Conservation (phyloP, 140 eudicot genomes). For the Erigeron philadelphicus region DNA sequence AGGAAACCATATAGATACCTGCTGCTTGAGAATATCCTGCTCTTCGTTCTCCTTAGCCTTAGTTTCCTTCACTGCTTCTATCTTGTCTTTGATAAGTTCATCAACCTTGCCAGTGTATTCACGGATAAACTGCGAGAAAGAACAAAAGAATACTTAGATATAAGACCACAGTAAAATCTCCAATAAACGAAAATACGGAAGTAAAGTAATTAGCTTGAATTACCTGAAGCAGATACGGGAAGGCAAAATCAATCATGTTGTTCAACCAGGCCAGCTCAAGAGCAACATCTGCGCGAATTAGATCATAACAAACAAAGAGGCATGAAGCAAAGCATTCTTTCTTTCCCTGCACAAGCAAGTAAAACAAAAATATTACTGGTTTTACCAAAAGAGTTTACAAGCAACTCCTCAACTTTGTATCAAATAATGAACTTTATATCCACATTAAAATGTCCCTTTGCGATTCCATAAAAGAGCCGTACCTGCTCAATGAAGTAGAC, state of each 20-base stretch:
- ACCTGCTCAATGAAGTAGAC: slow-evolving; percentile 94
- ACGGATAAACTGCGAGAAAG: slow-evolving; percentile 71
- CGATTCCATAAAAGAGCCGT: neutral
- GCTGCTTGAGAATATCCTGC: slow-evolving; percentile 79
- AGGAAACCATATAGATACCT: slow-evolving; percentile 41
- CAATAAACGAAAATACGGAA: neutral
- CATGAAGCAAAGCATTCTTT: slow-evolving; percentile 96
- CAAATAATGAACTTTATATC: too few species aligned
- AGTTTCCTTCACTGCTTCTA: slow-evolving; percentile 72
- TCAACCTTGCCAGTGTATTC: slow-evolving; percentile 97
- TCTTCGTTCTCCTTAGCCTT: slow-evolving; percentile 93
- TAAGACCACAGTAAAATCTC: neutral
- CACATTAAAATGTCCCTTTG: neutral
- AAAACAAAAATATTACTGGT: slow-evolving; percentile 12
- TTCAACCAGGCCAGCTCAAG: slow-evolving; percentile 97
- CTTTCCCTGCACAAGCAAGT: slow-evolving; percentile 68
- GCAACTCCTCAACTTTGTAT: neutral
- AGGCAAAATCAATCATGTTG: slow-evolving; percentile 94
- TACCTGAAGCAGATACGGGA: slow-evolving; percentile 96
- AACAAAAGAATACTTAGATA: neutral
- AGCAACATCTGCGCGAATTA: slow-evolving; percentile 87
- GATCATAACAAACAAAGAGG: slow-evolving; percentile 86
- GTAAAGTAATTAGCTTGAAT: neutral
- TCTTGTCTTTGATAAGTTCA: slow-evolving; percentile 81
- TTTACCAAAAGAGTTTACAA: neutral